Conservation (phyloP, 2,329 filamentous ascomycete species). For the Fusarium redolens region DNA sequence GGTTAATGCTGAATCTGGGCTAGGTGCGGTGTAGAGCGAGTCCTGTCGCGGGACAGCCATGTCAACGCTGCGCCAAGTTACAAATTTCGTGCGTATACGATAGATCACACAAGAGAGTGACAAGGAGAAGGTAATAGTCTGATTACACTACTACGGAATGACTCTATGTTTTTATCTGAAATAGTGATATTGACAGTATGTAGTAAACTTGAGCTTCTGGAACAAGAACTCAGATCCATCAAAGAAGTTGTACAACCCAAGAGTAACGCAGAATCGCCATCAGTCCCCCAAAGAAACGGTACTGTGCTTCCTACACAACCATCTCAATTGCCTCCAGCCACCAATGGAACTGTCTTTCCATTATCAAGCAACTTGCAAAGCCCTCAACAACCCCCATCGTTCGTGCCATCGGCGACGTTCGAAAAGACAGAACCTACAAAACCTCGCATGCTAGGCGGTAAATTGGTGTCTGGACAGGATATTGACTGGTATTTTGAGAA, state of each 20-base stretch:
- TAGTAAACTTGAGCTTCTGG: constrained; percentile 67
- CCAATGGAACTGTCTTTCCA: constrained; percentile 4
- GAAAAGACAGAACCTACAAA: constrained; percentile 47
- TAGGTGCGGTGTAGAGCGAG: constrained; percentile 60
- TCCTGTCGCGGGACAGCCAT: constrained; percentile 53
- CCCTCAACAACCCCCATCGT: constrained; percentile 6
- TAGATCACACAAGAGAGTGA: constrained; percentile 60
- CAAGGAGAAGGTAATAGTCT: constrained; percentile 54
- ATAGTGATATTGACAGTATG: neutral
- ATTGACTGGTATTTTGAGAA: constrained; percentile 68
- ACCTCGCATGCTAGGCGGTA: constrained; percentile 59
- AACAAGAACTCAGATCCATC: constrained; percentile 65
- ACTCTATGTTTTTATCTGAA: neutral
- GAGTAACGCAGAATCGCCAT: constrained; percentile 36
- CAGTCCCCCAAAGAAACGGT: constrained; percentile 45
- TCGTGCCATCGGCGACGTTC: constrained; percentile 1
- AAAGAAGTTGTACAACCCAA: constrained; percentile 60
- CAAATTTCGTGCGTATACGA: constrained; percentile 58
- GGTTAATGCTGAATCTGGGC: constrained; percentile 53
- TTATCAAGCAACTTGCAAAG: constrained; percentile 17
- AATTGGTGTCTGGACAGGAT: constrained; percentile 63
- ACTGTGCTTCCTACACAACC: constrained; percentile 36
- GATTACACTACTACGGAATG: neutral
- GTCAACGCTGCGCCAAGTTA: constrained; percentile 59
- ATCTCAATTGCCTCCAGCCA: constrained; percentile 19